These are phyloP conservation scores for Sarocladium kiliense DNA, from an alignment of 2,329 filamentous ascomycete species.

Conservation along the genomic window DNA sequence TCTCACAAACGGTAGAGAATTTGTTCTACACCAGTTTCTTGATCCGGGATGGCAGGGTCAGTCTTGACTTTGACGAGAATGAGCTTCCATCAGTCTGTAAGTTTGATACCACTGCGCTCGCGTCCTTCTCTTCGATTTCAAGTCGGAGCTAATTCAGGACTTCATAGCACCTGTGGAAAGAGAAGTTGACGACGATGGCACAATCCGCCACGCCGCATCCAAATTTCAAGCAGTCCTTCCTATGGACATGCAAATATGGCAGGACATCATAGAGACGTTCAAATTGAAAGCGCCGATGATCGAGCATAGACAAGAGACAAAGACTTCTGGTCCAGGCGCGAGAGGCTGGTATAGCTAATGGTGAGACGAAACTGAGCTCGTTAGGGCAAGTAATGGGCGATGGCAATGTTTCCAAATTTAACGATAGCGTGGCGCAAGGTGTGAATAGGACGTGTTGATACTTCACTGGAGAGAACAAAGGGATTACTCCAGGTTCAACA, in stretches of 20 bases:
- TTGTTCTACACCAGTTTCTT: slow-evolving; percentile 95
- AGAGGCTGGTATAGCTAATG: slow-evolving; percentile 61
- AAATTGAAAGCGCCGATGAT: slow-evolving; percentile 78
- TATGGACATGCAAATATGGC: slow-evolving; percentile 81
- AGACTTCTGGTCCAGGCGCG: slow-evolving; percentile 44
- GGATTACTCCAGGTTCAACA: not conserved
- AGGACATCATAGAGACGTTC: slow-evolving; percentile 69
- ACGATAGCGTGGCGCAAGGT: not conserved
- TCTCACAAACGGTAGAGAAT: slow-evolving; percentile 94
- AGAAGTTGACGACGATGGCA: slow-evolving; percentile 41
- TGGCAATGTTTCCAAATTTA: slow-evolving; percentile 5
- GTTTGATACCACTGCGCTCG: too few species aligned
- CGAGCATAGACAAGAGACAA: slow-evolving; percentile 65
- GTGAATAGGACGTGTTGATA: not conserved
- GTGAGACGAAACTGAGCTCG: not conserved
- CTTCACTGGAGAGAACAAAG: slow-evolving; percentile 2
- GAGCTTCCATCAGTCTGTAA: slow-evolving; percentile 76
- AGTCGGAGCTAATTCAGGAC: slow-evolving; percentile 12
- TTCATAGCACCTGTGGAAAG: slow-evolving; percentile 28
- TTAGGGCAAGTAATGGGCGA: too few species aligned
- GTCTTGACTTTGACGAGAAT: slow-evolving; percentile 67
- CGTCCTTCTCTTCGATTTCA: too few species aligned
- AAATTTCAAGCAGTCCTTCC: slow-evolving; percentile 85
- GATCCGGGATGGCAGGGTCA: slow-evolving; percentile 77
- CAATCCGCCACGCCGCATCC: slow-evolving; percentile 45